A percentile compares a stretch with the other conserved stretches of the same genome.
These are phyloP conservation scores for Metschnikowia drakensbergensis DNA, from an alignment of 805 yeast genomes.

Conservation along the genomic window DNA sequence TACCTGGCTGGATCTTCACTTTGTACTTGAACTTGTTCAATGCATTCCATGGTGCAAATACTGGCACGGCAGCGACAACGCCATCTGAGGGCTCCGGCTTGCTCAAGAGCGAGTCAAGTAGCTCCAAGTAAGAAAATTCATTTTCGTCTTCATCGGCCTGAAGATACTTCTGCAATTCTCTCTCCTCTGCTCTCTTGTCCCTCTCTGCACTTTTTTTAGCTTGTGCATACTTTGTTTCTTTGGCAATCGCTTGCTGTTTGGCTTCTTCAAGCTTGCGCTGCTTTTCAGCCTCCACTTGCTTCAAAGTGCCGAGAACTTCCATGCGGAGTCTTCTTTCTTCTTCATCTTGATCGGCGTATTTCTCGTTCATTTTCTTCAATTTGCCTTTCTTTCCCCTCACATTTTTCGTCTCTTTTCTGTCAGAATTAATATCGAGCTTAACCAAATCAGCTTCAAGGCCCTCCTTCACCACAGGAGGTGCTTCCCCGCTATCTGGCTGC, in stretches of 20 bases:
- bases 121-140: slow-evolving; percentile 35
- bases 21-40: slow-evolving; percentile 72
- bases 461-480: not conserved
- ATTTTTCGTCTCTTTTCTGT: slow-evolving; percentile 38
- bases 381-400: slow-evolving; percentile 79
- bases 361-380: slow-evolving; percentile 72
- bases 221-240: slow-evolving; percentile 29
- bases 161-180: slow-evolving; percentile 43
- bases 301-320: slow-evolving; percentile 81
- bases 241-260: slow-evolving; percentile 15
- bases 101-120: slow-evolving; percentile 42
- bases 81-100: slow-evolving; percentile 49
- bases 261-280: slow-evolving; percentile 18
- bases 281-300: slow-evolving; percentile 42
- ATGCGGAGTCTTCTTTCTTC: slow-evolving; percentile 73
- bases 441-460: not conserved
- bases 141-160: slow-evolving; percentile 32
- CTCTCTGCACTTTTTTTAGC: slow-evolving; percentile 36
- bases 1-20: slow-evolving; percentile 76
- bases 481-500: not conserved
- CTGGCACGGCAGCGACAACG: slow-evolving; percentile 66
- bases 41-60: slow-evolving; percentile 91
- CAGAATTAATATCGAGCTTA: not conserved
- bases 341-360: slow-evolving; percentile 89
- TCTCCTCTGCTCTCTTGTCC: slow-evolving; percentile 43